Base-by-base conservation (phyloP, 805 yeast genomes). In the Starmera dryadoides region DNA sequence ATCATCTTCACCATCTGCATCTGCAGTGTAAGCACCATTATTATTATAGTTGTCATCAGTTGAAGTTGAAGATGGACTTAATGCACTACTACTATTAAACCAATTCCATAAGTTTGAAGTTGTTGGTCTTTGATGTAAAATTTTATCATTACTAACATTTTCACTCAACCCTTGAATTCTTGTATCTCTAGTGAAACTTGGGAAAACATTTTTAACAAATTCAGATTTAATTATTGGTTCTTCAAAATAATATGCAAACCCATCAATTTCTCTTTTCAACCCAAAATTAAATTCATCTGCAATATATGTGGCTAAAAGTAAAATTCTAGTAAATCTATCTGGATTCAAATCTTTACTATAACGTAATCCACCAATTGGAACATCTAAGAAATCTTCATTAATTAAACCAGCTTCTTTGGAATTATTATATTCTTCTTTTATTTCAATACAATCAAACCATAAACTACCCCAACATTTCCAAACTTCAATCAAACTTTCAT, bases 381-480 rank as follows among this genome's bases (percentile, higher is more conserved):
- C 58, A 58, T 83, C 89, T 53, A 80, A 43, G 29, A 64, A 74
- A 41, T 78, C 64, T 45, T 72, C 69, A 41, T 71, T 74, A 34
- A 59, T 57, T n/a, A 81, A 72, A 9, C 88, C 87, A 4, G 81
- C 74, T 18, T 69, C 69, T 35, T 60, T 66, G 28, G 66, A 60
- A 35, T 65, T 71, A 31, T 60, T 60, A 46, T 71, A 73, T 46
- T 78, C 84, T 4, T 63, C 65, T 51, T 81, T 83, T 33, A 68
- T 55, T 14, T 64, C 52, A 30, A 84, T 64, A 20, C 64, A 62
- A 57, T 84, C 89, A 59, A 75, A 85, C 91, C 93, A 84, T 32
- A 85, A 55, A 0, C 87, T 74, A 2, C 94, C 94, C 87, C 91
- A 83, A 51, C 88, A 79, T 53, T 79, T 80, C 89, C 89, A 84